Percentiles rank a stretch among this genome's conserved stretches.
phyloP scores from a whole-genome alignment of 2,329 filamentous ascomycete species.

The Coniochaeta sp. region DNA sequence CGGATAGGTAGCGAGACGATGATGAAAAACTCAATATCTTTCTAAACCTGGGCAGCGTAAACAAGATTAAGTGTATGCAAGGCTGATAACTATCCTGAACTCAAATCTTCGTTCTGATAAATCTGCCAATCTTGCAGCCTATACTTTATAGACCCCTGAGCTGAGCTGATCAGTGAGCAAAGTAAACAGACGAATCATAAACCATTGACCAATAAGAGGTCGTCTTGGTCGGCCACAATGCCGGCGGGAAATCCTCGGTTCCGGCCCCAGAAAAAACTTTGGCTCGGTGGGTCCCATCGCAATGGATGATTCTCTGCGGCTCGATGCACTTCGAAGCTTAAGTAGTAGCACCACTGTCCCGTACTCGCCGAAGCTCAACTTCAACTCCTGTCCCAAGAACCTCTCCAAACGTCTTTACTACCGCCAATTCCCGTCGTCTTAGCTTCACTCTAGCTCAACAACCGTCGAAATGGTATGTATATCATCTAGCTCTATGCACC shows the following conservation, averaged over 20 bases:
- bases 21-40: neutral
- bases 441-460: neutral
- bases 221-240: neutral
- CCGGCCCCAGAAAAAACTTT: neutral
- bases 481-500: neutral
- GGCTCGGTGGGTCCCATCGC: neutral
- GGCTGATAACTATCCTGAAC: neutral
- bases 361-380: conserved; percentile 1
- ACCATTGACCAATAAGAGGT: neutral
- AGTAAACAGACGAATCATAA: neutral
- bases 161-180: neutral
- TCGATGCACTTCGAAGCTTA: conserved; percentile 1
- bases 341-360: neutral
- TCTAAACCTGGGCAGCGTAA: neutral
- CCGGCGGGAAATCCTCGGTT: conserved; percentile 1
- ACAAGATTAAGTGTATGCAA: neutral
- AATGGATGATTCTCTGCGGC: neutral
- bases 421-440: neutral
- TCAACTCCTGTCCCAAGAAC: neutral
- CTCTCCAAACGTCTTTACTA: neutral
- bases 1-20: neutral
- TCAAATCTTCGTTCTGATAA: neutral
- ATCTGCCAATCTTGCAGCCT: neutral
- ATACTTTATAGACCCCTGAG: neutral
- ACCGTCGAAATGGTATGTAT: neutral